These are phyloP conservation scores for Viola pubescens DNA, from an alignment of 441 rosid genomes.

Conservation along the genomic window DNA sequence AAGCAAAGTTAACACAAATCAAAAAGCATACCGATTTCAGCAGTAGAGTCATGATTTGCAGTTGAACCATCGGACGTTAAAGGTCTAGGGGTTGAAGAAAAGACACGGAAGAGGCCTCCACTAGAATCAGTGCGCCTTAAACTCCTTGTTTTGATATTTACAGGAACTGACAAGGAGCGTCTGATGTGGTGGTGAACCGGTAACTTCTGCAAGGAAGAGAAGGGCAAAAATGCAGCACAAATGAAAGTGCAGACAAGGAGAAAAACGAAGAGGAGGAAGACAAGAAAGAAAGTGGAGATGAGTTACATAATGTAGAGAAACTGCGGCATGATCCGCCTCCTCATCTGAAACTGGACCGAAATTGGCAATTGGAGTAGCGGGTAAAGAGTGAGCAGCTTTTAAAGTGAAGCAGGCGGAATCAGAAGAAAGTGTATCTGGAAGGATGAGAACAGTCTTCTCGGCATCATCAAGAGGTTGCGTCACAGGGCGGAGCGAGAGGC, in stretches of 20 bases:
- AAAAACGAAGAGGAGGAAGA: neutral
- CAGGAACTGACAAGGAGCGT: conserved; percentile 51
- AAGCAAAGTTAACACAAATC: neutral
- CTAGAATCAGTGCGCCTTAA: conserved; percentile 37
- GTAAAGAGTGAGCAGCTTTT: conserved; percentile 43
- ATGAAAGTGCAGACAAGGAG: conserved; percentile 22
- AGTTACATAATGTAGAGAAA: conserved; percentile 27
- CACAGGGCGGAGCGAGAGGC: conserved; percentile 26
- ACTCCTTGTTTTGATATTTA: conserved; percentile 33
- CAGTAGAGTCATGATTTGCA: conserved; percentile 17
- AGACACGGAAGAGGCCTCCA: conserved; percentile 38
- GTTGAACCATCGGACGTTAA: conserved; percentile 17
- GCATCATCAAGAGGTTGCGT: conserved; percentile 27
- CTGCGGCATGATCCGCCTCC: conserved; percentile 31
- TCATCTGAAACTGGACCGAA: conserved; percentile 61
- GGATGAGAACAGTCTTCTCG: conserved; percentile 34
- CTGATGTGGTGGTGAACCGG: conserved; percentile 31
- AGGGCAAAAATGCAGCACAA: conserved; percentile 23
- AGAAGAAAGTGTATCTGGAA: conserved; percentile 39
- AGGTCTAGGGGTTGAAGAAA: conserved; percentile 32
- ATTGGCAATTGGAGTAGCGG: conserved; percentile 48
- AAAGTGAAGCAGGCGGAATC: conserved; percentile 27
- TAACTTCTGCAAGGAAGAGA: conserved; percentile 25
- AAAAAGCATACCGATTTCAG: conserved; percentile 23
- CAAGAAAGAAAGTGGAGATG: neutral